Evolutionary conservation across 257 asterid species (phyloP).

Genomic region (Primulina tabacum): DNA sequence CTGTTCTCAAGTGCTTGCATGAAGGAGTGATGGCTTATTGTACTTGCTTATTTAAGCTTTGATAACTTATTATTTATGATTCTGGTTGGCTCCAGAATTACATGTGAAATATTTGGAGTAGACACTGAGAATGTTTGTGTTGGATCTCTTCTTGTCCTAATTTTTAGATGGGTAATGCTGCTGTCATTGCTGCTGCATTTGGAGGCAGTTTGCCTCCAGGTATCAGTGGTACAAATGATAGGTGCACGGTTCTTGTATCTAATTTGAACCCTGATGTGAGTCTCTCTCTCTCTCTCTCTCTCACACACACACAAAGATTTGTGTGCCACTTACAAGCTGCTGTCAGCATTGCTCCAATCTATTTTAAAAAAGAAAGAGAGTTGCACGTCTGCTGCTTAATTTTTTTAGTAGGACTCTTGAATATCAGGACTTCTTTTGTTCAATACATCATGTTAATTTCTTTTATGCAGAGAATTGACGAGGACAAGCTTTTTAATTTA

Average conservation of each 20-base stretch:
- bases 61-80: slow-evolving; percentile 1
- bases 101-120: not conserved
- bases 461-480: slow-evolving; percentile 67
- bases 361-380: not conserved
- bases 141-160: slow-evolving; percentile 15
- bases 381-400: not conserved
- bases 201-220: slow-evolving; percentile 97
- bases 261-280: slow-evolving; percentile 86
- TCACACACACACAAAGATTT: not conserved
- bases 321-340: slow-evolving; percentile 15
- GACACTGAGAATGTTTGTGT: slow-evolving; percentile 18
- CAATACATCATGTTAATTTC: slow-evolving; percentile 24
- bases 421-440: slow-evolving; percentile 4
- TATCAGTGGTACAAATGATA: slow-evolving; percentile 84
- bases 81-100: not conserved
- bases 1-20: slow-evolving; percentile 11
- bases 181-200: slow-evolving; percentile 94
- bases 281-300: slow-evolving; percentile 15
- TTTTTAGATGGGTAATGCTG: slow-evolving; percentile 83
- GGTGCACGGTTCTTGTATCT: slow-evolving; percentile 92
- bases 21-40: not conserved
- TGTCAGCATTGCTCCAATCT: not conserved
- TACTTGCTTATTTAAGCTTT: slow-evolving; percentile 10
- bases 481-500: slow-evolving; percentile 90
- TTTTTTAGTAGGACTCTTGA: not conserved